Evolutionary conservation across 352 stramenopile genomes (phyloP), one percentile per base, ranked within the genome.

Genomic region (Phytophthora nicotianae): DNA sequence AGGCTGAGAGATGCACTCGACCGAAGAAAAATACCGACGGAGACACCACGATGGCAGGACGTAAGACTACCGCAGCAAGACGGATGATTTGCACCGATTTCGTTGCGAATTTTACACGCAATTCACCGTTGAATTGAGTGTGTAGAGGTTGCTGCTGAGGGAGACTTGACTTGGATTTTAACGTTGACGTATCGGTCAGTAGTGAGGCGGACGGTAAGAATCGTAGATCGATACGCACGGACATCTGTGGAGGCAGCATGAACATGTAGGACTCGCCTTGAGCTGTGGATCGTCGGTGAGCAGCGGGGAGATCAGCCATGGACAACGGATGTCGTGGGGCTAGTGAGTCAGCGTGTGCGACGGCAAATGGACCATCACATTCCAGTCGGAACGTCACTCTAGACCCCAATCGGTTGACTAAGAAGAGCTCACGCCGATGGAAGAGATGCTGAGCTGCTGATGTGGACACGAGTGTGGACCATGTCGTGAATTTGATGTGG

Each of bases 401-500:
- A 13, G 83, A 77, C 7, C 69, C 72, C 17, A 89, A 43, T 42
- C 68, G 81, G 26, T 95, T 95, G 0, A 82, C 64, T 10, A 95
- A 68, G 26, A 73, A 72, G 13, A 93, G 26, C 32, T 88, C 68
- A 11, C 75, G 72, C 7, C 59, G 72, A 40, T 91, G 83, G 50
- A 83, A 88, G 2, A 50, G 43, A 49, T 92, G 74, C 23, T 62
- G 58, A 35, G 54, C 58, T 19, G 70, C 52, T 5, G 65, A 50
- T 2, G 20, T 54, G 16, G 62, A 59, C 19, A 75, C 53, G 11
- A 88, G 42, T 13, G 80, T 90, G 11, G 79, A 88, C 83, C 82
- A 95, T 19, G 82, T 93, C 40, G 79, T 88, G 61, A 94, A 94
- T 48, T 79, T 80, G 65, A 88, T 66, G 54, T 88, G 77, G 35